phyloP scores from a whole-genome alignment of 805 yeast genomes.

The Starmerella stigmatis region DNA sequence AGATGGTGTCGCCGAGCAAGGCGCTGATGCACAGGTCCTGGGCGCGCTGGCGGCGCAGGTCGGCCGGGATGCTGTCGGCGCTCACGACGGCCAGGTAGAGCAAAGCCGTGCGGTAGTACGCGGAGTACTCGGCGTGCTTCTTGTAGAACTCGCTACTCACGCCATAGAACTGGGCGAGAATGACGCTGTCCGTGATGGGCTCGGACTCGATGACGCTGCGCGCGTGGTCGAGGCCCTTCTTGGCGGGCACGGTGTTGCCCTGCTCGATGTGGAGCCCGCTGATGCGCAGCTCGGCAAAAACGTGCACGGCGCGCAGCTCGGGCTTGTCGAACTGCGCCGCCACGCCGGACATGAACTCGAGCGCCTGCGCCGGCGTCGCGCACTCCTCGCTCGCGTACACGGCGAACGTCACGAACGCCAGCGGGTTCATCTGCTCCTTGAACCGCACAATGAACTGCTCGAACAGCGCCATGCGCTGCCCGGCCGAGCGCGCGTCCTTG shows the following conservation, averaged over 20 bases:
- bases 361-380: conserved; percentile 38
- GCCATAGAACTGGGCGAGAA: conserved; percentile 74
- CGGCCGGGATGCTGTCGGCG: conserved; percentile 33
- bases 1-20: conserved; percentile 78
- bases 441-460: conserved; percentile 59
- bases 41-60: conserved; percentile 43
- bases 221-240: conserved; percentile 54
- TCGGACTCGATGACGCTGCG: conserved; percentile 47
- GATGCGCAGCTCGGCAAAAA: conserved; percentile 57
- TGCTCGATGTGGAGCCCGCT: conserved; percentile 58
- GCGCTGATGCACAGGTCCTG: conserved; percentile 79
- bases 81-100: conserved; percentile 60
- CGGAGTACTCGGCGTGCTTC: conserved; percentile 64
- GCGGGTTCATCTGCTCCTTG: conserved; percentile 61
- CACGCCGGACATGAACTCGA: conserved; percentile 39
- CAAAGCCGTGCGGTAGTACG: conserved; percentile 70
- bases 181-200: conserved; percentile 45
- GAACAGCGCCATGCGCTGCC: conserved; percentile 56
- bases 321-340: conserved; percentile 38
- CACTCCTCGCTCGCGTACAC: conserved; percentile 42
- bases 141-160: conserved; percentile 69
- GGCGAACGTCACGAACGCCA: conserved; percentile 68
- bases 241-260: conserved; percentile 48
- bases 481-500: conserved; percentile 40
- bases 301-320: conserved; percentile 34